Evolutionary conservation across 192 early-diverging fungal species (phyloP), one percentile per base, ranked within the genome.

Genomic region (Lunasporangiospora selenospora): DNA sequence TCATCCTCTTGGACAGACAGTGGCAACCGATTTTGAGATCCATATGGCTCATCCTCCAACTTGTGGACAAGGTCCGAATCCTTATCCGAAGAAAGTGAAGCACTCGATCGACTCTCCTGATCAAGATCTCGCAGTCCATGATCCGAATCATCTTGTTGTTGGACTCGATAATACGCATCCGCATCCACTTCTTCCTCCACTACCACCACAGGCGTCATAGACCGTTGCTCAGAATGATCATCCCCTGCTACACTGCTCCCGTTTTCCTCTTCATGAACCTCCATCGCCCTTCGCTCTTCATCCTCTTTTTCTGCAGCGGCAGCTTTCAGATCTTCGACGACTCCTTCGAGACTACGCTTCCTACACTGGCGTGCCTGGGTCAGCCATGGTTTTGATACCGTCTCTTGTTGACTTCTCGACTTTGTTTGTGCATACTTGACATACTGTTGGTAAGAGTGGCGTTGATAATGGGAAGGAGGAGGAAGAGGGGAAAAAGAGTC

Each of bases 391-490:
- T 43, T 47, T 23, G 55, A 53, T n/a, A 62, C 59, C 4, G 47
- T 65, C 8, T 67, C 58, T 21, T 67, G 65, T 26, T 51, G 54
- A 30, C 73, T 76, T 42, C 73, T 54, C 1, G 69, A 73, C 40
- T 73, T 73, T 29, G 69, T 73, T 6, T 52, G 60, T 6, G 69
- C 69, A 40, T 73, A 73, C 23, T 73, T 73, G 53, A 62, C 54
- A 29, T 73, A 73, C 69, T 48, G 18, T 13, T 46, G 13, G n/a
- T n/a, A n/a, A n/a, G n/a, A n/a, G n/a, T n/a, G n/a, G n/a, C n/a
- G n/a, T n/a, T n/a, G n/a, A n/a, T n/a, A n/a, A n/a, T n/a, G n/a
- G n/a, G n/a, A n/a, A n/a, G n/a, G n/a, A n/a, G n/a, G n/a, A n/a
- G n/a, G n/a, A n/a, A n/a, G n/a, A n/a, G n/a, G n/a, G n/a, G n/a